Base-by-base conservation (phyloP, 441 rosid species). In the Croton laevigatus region DNA sequence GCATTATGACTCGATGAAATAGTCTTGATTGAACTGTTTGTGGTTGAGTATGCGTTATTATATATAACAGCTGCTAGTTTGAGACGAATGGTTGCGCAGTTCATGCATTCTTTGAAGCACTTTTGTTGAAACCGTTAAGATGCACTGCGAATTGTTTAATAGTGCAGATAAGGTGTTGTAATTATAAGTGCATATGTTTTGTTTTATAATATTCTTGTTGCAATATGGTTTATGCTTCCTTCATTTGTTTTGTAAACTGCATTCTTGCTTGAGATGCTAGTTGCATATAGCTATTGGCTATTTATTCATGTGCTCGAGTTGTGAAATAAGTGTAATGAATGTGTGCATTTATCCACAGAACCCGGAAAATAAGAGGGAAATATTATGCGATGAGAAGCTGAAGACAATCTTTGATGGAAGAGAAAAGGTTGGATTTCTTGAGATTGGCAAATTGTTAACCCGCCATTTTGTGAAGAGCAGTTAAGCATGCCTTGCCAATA, bases 351-450 rank as follows among this genome's bases (percentile, higher is more conserved):
- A 44, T 75, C 19, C 70, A 78, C 90, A 93, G 96, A 88, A 91
- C 75, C 98, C 91, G 52, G 68, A 80, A 17, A 78, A 87, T 72
- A 89, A 78, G 85, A 88, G 20, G 83, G 93, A 87, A 80, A 81
- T 84, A 45, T 64, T 77, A 4, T 91, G 91, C 23, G 93, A 93
- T 66, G 93, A 75, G 36, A 88, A 87, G 79, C 58, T 91, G 76
- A 88, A 91, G 91, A 66, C 72, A 9, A 76, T 91, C 23, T 87
- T 91, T 66, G 80, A 79, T 9, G 92, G 89, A 27, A 88, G 81
- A 78, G 94, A 88, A 45, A 78, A 49, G 7, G 93, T 91, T 38
- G 88, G 88, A 38, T 75, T 93, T 64, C 68, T 82, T 38, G 96
- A 93, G 84, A 76, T 88, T 51, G 77, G 79, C 7, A 87, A 87